These are phyloP conservation scores for Eucalyptus sideroxylon DNA, from an alignment of 345 rosid genomes.

Conservation along the genomic window DNA sequence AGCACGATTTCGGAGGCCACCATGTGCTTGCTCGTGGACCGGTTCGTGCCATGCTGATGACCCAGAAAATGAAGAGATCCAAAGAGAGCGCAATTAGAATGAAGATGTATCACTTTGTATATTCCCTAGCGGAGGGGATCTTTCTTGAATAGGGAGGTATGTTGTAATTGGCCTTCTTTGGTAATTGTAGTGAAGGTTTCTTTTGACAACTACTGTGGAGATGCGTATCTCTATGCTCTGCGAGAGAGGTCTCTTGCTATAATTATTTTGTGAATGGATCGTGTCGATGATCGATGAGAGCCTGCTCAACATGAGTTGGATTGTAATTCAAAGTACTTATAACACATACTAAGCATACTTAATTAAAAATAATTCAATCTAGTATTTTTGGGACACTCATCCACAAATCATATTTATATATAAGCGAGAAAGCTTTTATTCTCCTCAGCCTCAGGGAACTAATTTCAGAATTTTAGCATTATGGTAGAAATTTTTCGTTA, in stretches of 20 bases:
- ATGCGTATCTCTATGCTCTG: background rate
- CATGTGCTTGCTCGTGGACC: slow-evolving; percentile 68
- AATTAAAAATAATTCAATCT: background rate
- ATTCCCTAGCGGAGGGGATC: background rate
- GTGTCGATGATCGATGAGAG: background rate
- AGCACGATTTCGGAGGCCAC: slow-evolving; percentile 52
- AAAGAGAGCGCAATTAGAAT: background rate
- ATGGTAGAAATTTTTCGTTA: background rate
- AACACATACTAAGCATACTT: background rate
- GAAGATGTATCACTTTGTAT: background rate
- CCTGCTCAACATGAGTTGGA: background rate
- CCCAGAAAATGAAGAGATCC: background rate
- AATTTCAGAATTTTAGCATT: background rate
- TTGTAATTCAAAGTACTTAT: background rate
- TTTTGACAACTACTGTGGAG: background rate
- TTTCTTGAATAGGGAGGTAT: background rate
- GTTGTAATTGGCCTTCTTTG: background rate
- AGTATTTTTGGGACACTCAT: background rate
- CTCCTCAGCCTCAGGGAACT: background rate
- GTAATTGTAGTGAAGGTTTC: background rate
- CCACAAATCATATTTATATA: too few relatives aligned
- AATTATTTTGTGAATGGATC: background rate
- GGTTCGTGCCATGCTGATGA: slow-evolving; percentile 65
- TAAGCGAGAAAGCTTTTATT: background rate
- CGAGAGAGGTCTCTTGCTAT: background rate